These are phyloP conservation scores for Candida pseudofarinosa DNA, from an alignment of 805 yeast genomes.

Conservation along the genomic window DNA sequence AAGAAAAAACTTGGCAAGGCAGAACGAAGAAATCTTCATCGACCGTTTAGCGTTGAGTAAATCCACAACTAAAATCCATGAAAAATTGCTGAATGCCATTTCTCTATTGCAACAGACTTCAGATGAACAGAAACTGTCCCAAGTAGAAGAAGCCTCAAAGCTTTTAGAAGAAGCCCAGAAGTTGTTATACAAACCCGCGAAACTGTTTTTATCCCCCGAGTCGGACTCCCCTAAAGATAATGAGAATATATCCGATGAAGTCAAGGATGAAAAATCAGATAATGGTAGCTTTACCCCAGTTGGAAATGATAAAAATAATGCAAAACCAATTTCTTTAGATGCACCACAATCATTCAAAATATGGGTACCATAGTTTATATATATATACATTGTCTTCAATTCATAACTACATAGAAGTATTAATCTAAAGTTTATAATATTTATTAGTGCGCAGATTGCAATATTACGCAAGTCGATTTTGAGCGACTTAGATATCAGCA, in stretches of 20 bases:
- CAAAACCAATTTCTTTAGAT: slow-evolving; percentile 36
- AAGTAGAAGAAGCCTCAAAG: slow-evolving; percentile 9
- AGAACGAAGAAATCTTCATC: slow-evolving; percentile 62
- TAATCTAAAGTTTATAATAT: background rate
- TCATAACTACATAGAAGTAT: slow-evolving; percentile 1
- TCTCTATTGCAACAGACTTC: slow-evolving; percentile 9
- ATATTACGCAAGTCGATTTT: background rate
- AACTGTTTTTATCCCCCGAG: slow-evolving; percentile 15
- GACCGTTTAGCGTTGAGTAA: slow-evolving; percentile 66
- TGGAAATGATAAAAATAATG: slow-evolving; percentile 9
- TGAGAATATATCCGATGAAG: slow-evolving; percentile 6
- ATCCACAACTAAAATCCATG: slow-evolving; percentile 47
- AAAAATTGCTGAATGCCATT: slow-evolving; percentile 41
- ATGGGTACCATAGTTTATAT: slow-evolving; percentile 35
- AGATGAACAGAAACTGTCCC: slow-evolving; percentile 5
- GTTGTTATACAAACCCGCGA: slow-evolving; percentile 31
- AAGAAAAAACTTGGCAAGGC: slow-evolving; percentile 53
- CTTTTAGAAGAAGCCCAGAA: slow-evolving; percentile 30
- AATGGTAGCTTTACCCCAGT: slow-evolving; percentile 7
- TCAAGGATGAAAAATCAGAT: slow-evolving; percentile 6
- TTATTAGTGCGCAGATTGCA: background rate
- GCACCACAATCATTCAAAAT: slow-evolving; percentile 42
- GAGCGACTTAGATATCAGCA: too few relatives aligned
- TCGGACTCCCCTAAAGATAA: slow-evolving; percentile 2
- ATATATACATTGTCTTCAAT: slow-evolving; percentile 3